Conservation (phyloP, 352 stramenopile genomes). For the Globisporangium abappressorium region DNA sequence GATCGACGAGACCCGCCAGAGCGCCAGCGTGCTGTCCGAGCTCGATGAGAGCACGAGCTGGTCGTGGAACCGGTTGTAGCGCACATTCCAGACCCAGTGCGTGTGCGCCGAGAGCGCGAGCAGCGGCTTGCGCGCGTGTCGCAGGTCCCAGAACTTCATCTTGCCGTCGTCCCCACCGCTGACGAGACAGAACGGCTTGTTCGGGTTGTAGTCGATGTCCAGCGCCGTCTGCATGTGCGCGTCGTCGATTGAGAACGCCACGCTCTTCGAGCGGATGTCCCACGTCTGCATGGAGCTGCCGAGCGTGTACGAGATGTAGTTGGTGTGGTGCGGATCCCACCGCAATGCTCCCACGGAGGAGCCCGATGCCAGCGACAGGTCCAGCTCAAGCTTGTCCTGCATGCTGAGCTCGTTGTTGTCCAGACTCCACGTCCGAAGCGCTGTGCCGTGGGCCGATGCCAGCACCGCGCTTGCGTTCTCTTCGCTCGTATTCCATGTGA, state of each 20-base stretch:
- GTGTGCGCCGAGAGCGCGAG: constrained; percentile 88
- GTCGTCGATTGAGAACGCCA: constrained; percentile 46
- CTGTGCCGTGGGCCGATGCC: constrained; percentile 39
- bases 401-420: constrained; percentile 28
- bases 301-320: constrained; percentile 60
- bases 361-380: constrained; percentile 39
- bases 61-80: constrained; percentile 99
- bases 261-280: constrained; percentile 57
- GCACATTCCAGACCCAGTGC: constrained; percentile 90
- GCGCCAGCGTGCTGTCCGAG: constrained; percentile 91
- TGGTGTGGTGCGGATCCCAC: constrained; percentile 85
- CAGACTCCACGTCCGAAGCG: constrained; percentile 57
- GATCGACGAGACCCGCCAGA: constrained; percentile 97
- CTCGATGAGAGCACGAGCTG: constrained; percentile 94
- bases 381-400: constrained; percentile 45
- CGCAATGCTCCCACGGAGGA: constrained; percentile 35
- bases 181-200: constrained; percentile 92
- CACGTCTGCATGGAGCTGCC: constrained; percentile 67
- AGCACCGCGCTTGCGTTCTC: constrained; percentile 22
- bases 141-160: constrained; percentile 98
- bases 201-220: constrained; percentile 98
- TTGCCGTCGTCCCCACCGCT: constrained; percentile 93
- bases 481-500: constrained; percentile 41
- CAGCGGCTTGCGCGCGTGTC: constrained; percentile 70
- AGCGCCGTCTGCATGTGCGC: constrained; percentile 57